phyloP scores from a whole-genome alignment of 305 asterid genomes.

The Stenogyne calaminthoides region DNA sequence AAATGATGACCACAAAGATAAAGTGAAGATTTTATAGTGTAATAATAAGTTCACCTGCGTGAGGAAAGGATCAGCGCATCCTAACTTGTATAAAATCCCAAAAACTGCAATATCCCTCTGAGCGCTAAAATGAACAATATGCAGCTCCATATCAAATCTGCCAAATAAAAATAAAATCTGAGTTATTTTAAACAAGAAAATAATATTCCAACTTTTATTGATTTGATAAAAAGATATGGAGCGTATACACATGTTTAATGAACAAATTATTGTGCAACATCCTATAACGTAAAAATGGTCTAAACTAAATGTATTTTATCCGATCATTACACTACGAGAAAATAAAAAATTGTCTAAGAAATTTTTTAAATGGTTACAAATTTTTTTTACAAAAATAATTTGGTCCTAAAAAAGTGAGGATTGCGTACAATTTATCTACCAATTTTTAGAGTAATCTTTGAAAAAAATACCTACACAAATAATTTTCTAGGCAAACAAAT shows the following conservation, averaged over 20 bases:
- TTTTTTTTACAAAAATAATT: too few species aligned
- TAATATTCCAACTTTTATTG: not conserved
- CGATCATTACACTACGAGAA: too few species aligned
- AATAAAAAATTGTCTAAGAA: too few species aligned
- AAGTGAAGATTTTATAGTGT: not conserved
- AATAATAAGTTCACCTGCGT: constrained; percentile 31
- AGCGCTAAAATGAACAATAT: constrained; percentile 46
- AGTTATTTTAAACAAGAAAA: not conserved
- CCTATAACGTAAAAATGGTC: too few species aligned
- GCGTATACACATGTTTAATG: too few species aligned
- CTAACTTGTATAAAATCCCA: constrained; percentile 45
- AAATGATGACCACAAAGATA: not conserved
- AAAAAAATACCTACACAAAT: too few species aligned
- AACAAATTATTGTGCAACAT: not conserved
- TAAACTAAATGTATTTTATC: too few species aligned
- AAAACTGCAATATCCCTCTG: constrained; percentile 44
- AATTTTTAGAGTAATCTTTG: too few species aligned
- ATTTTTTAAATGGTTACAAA: too few species aligned
- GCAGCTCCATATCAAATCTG: constrained; percentile 57
- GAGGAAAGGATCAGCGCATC: constrained; percentile 49
- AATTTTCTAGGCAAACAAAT: too few species aligned
- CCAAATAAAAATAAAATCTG: not conserved
- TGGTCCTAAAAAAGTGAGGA: too few species aligned
- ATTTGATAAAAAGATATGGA: not conserved
- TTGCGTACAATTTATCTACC: too few species aligned